Base-by-base conservation (phyloP, 2,329 filamentous ascomycete genomes). In the Fusarium humuli region DNA sequence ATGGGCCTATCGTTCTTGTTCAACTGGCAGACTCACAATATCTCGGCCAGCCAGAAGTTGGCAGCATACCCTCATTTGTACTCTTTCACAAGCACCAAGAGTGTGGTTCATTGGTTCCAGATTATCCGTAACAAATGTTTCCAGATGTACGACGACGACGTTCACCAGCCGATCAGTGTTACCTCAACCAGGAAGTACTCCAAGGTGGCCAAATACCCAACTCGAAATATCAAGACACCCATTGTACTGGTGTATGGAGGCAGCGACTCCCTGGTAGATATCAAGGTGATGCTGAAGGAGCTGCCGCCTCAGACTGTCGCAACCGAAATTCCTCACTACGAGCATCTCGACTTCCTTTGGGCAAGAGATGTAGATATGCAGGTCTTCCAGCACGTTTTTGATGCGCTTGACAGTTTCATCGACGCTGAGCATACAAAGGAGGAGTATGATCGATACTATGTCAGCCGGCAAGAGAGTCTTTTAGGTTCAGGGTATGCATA, bases 31-130 rank as follows among this genome's bases (percentile, higher is more conserved):
- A 92, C 91, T 6, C 84, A 85, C 62, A 99, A 98, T 78, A 98
- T 99, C 67, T 89, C 89, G 11, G 83, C 89, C 1, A 90, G 91
- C 61, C 96, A 99, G 80, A 99, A 99, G 78, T 88, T 99, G 20
- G 96, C 96, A 4, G 94, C 94, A 2, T 99, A 99, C 78, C 92
- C 95, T 12, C 96, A 99, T 82, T 83, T 99, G 0, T 99, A 97
- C 83, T 98, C 94, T 1, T 98, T 95, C 79, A 98, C 95, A 0
- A 97, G 93, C 78, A 97, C 94, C 61, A 99, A 99, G 81, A 94
- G 91, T 22, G 94, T 99, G 11, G 96, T 99, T 0, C 96, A 99
- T 78, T 99, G 96, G 96, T 99, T 99, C 79, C 96, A 99, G 78
- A 98, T 99, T 77, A 99, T 99, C 75, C 91, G 96, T 70, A 98